Evolutionary conservation across 768 basidiomycete genomes (phyloP), one percentile per base, ranked within the genome.

Genomic region (Pisolithus microcarpus): DNA sequence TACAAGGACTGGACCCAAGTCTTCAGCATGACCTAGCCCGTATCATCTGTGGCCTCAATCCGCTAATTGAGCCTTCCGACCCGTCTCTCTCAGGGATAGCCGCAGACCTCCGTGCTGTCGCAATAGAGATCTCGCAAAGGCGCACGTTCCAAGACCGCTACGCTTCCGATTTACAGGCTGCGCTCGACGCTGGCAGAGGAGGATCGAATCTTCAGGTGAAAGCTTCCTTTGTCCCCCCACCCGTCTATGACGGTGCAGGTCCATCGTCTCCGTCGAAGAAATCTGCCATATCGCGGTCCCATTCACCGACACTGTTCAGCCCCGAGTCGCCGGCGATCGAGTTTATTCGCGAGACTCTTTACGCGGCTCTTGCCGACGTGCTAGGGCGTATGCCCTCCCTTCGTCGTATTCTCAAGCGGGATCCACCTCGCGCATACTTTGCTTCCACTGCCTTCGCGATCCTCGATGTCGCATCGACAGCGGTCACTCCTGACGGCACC

Each of bases 41-140:
- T 2, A 67, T 85, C 46, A 87, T 92, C 18, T 92, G 91, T 58
- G 74, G 75, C 5, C 78, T 89, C 43, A 43, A 56, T 1, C 69
- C 72, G 0, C 48, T 85, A 24, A 56, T 69, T 0, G 57, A 69
- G 0, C 77, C 81, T 0, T 26, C 66, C 4, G 64, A 75, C 23
- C 65, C 69, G 1, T 59, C 67, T 0, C 61, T 90, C 9, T 68
- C 73, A 3, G 81, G 84, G 0, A 80, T 91, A 43, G 79, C 91
- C 1, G 86, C 87, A 0, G 87, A 91, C 63, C 66, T 93, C n/a
- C 77, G 88, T 16, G 85, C 86, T 0, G 85, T 93, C 0, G 86
- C 88, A 0, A 89, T 93, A 44, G 91, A 92, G 60, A 91, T 93
- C 55, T 85, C 85, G 50, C 88, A 90, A 65, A 68, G 91, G 5